Evolutionary conservation across 2,329 filamentous ascomycete genomes (phyloP), one percentile per base, ranked within the genome.

Genomic region (Zasmidium citrigriseum): DNA sequence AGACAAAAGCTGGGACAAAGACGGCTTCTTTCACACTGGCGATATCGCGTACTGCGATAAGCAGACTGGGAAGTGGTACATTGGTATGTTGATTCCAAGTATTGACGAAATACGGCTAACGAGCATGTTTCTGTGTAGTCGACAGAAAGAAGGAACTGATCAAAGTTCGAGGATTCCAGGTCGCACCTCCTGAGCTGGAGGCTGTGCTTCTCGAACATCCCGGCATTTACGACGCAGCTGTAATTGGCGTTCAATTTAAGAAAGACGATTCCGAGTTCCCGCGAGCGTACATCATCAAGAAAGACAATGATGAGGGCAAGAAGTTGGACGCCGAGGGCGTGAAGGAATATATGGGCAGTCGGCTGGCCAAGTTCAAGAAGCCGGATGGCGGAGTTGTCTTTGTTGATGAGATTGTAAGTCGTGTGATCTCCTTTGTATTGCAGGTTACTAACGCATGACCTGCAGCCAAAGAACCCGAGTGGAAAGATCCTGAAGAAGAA

Each of bases 131-230:
- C n/a, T n/a, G n/a, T n/a, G n/a, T n/a, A n/a, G 89, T 92, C 1
- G 93, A 96, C 72, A 85, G 92, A 3, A 87, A 89, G 68, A 89
- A 89, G 76, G 86, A 91, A 70, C 58, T 72, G 54, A 70, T 72
- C 58, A 72, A 72, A 57, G 64, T 68, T 22, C 67, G 91, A 86
- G 90, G 89, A 57, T 80, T 89, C 60, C 90, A 93, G 85, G 90
- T 95, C 21, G 89, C 90, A 0, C 90, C 90, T 0, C 90, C 90
- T 1, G 90, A 95, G 71, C 83, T 95, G 1, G 90, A 95, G 75
- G 87, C 89, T 1, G 88, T 91, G 67, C 80, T 95, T 4, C 83
- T 95, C 12, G 83, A 86, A 0, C 90, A 93, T 71, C 85, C 87
- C 0, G 80, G 81, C 7, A 89, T 95, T 14, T 83, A 84, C 38